Evolutionary conservation across 192 early-diverging fungal genomes (phyloP).

Genomic region (Linnemannia schmuckeri): DNA sequence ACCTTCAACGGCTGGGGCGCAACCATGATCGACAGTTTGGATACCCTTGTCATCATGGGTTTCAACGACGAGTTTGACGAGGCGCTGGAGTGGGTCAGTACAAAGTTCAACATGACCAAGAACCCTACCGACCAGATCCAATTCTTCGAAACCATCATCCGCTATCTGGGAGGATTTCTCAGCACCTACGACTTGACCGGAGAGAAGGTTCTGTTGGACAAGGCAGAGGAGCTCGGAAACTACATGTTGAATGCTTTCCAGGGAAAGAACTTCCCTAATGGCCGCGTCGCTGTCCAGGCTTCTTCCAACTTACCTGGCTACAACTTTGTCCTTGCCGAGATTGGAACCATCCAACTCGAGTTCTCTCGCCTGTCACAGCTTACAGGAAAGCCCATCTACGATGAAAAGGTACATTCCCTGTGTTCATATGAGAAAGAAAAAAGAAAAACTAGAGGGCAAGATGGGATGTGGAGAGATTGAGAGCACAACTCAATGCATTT

Average conservation of each 20-base stretch:
- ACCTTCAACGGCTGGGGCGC: constrained; percentile 72
- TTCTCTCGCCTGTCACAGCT: constrained; percentile 85
- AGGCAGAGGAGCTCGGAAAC: constrained; percentile 78
- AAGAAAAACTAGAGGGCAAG: not conserved
- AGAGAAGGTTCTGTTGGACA: constrained; percentile 75
- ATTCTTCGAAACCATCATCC: constrained; percentile 90
- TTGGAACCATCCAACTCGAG: constrained; percentile 87
- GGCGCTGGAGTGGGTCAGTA: constrained; percentile 74
- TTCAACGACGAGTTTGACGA: constrained; percentile 82
- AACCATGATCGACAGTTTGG: constrained; percentile 89
- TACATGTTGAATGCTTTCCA: constrained; percentile 79
- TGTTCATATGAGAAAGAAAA: not conserved
- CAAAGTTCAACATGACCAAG: constrained; percentile 67
- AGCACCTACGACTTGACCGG: constrained; percentile 87
- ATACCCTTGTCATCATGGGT: constrained; percentile 90
- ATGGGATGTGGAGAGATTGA: constrained; percentile 56
- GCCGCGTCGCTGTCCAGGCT: constrained; percentile 21
- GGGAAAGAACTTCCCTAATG: constrained; percentile 15
- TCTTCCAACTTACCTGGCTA: constrained; percentile 15
- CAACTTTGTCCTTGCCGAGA: constrained; percentile 69
- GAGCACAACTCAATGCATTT: constrained; percentile 72
- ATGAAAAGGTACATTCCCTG: constrained; percentile 60
- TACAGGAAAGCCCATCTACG: constrained; percentile 79
- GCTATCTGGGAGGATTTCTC: constrained; percentile 81
- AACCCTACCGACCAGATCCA: constrained; percentile 61